Evolutionary conservation across 345 rosid genomes (phyloP).

Genomic region (Psidium guajava): DNA sequence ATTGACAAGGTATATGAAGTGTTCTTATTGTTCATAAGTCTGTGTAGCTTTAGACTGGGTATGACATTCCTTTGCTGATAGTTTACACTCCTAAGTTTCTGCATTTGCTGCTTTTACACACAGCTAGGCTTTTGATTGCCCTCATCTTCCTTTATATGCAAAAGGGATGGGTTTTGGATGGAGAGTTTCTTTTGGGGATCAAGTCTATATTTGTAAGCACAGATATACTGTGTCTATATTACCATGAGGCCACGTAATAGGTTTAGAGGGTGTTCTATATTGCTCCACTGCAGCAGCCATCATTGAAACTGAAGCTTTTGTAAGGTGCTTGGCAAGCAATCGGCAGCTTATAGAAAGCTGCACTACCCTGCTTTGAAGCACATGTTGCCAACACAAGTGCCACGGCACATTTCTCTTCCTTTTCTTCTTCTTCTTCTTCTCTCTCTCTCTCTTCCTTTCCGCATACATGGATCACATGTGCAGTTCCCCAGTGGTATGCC

Average conservation of each 20-base stretch:
- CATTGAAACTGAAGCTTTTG: neutral
- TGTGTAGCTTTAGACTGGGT: neutral
- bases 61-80: neutral
- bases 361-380: neutral
- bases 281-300: neutral
- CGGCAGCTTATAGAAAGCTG: neutral
- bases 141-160: neutral
- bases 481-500: neutral
- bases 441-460: neutral
- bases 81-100: neutral
- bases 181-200: neutral
- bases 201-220: neutral
- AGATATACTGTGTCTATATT: neutral
- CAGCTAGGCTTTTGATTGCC: neutral
- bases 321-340: neutral
- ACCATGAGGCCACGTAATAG: neutral
- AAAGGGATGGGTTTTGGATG: neutral
- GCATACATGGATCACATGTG: neutral
- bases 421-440: neutral
- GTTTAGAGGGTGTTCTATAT: neutral
- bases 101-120: neutral
- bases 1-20: conserved; percentile 64
- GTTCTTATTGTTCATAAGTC: neutral
- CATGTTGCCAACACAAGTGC: neutral
- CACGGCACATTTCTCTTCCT: neutral